Percentiles rank a stretch among this genome's conserved stretches.
These are phyloP conservation scores for Marsdenia floribunda DNA, from an alignment of 257 asterid species.

Conservation along the genomic window DNA sequence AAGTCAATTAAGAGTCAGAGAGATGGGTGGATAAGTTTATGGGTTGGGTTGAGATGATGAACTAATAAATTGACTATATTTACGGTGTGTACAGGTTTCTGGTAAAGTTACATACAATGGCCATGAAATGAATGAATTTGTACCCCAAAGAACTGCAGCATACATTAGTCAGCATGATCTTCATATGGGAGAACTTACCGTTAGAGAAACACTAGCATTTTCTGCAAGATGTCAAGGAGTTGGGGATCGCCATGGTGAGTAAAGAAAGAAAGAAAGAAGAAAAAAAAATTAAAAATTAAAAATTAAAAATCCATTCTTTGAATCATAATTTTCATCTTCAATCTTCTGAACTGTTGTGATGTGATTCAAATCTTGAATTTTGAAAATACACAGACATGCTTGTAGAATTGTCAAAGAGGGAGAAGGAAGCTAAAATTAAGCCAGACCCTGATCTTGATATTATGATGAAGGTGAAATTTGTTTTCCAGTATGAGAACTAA, in stretches of 20 bases:
- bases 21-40: background rate
- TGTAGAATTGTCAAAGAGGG: slow-evolving; percentile 38
- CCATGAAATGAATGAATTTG: slow-evolving; percentile 15
- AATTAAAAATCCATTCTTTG: background rate
- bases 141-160: slow-evolving; percentile 7
- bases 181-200: slow-evolving; percentile 10
- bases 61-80: background rate
- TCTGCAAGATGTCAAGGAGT: slow-evolving; percentile 16
- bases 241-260: slow-evolving; percentile 10
- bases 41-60: background rate
- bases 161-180: slow-evolving; percentile 10
- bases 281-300: too few species aligned
- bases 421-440: slow-evolving; percentile 37
- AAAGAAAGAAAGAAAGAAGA: too few species aligned
- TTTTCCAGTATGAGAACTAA: background rate
- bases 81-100: background rate
- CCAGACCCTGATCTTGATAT: slow-evolving; percentile 52
- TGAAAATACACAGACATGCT: slow-evolving; percentile 34
- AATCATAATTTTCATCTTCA: background rate
- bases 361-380: too few species aligned
- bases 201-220: slow-evolving; percentile 6
- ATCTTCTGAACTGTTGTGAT: background rate
- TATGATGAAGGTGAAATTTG: slow-evolving; percentile 29
- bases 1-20: background rate
- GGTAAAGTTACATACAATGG: slow-evolving; percentile 11